phyloP scores from a whole-genome alignment of 257 asterid genomes.

The Sherardia arvensis region DNA sequence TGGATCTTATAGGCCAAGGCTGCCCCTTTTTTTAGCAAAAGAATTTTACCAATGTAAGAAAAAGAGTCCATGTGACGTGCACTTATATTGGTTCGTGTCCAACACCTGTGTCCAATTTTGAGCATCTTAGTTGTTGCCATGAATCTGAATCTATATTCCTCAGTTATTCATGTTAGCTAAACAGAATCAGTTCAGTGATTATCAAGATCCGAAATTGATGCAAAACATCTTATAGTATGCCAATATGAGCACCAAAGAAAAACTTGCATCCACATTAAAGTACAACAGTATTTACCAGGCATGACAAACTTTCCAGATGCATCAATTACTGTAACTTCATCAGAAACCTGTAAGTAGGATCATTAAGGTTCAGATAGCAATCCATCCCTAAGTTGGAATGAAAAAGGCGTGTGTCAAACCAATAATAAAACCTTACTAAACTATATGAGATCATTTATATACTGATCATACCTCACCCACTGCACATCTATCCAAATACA shows the following conservation, averaged over 20 bases:
- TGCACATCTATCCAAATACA: not conserved
- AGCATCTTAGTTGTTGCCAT: not conserved
- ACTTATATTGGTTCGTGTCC: not conserved
- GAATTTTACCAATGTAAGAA: not conserved
- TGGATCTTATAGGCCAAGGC: not conserved
- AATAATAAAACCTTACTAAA: not conserved
- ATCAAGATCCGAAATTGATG: not conserved
- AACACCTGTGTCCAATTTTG: no score
- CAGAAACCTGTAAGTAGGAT: conserved; percentile 56
- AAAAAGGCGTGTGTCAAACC: not conserved
- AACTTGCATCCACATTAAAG: conserved; percentile 5
- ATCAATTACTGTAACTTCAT: conserved; percentile 64
- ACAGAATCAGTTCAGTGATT: not conserved
- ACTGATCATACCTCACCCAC: not conserved
- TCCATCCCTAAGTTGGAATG: not conserved
- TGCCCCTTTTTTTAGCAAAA: not conserved
- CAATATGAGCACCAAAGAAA: not conserved
- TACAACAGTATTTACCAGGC: conserved; percentile 59
- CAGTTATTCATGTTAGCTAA: not conserved
- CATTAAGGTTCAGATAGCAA: conserved; percentile 14
- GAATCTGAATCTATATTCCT: not conserved
- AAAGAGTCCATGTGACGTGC: not conserved
- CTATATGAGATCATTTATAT: not conserved
- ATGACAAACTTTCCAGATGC: conserved; percentile 91
- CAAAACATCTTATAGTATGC: not conserved